Conservation (phyloP, 2,329 filamentous ascomycete genomes). For the Ilyonectria mors-panacis region DNA sequence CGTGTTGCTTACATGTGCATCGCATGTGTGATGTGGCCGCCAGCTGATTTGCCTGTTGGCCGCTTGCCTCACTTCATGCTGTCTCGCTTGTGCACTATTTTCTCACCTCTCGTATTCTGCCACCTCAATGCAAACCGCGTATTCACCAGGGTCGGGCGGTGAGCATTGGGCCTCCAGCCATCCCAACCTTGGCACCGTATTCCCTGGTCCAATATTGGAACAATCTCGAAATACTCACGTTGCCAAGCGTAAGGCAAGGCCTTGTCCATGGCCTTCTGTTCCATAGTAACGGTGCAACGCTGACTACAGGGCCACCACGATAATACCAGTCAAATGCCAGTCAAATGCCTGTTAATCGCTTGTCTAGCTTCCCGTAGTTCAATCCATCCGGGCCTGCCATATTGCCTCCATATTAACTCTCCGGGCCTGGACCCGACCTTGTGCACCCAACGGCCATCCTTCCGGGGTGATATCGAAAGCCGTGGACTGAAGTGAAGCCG, state of each 20-base stretch:
- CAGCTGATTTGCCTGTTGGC: neutral
- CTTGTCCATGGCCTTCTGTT: conserved; percentile 10
- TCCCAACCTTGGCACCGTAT: conserved; percentile 23
- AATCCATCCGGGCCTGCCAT: conserved; percentile 19
- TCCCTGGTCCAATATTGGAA: conserved; percentile 11
- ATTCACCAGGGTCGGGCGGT: conserved; percentile 1
- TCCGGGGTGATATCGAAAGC: neutral
- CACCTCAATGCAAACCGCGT: conserved; percentile 13
- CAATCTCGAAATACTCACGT: conserved; percentile 8
- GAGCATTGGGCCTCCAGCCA: neutral
- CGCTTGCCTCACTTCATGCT: neutral
- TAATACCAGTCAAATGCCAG: conserved; percentile 1
- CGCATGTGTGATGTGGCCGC: conserved; percentile 3
- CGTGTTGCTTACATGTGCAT: neutral
- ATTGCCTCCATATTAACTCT: conserved; percentile 22
- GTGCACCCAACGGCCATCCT: conserved; percentile 7
- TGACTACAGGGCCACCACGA: conserved; percentile 27
- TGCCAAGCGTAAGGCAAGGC: conserved; percentile 11
- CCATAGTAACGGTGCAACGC: conserved; percentile 31
- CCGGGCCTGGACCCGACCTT: conserved; percentile 11
- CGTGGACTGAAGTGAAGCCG: conserved; percentile 11
- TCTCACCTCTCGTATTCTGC: conserved; percentile 8
- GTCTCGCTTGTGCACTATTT: conserved; percentile 1
- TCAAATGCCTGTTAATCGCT: conserved; percentile 2
- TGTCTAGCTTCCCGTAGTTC: neutral